Evolutionary conservation across 495 filamentous ascomycete species (phyloP), one percentile per base, ranked within the genome.

Genomic region (Hypoxylon fuscum): DNA sequence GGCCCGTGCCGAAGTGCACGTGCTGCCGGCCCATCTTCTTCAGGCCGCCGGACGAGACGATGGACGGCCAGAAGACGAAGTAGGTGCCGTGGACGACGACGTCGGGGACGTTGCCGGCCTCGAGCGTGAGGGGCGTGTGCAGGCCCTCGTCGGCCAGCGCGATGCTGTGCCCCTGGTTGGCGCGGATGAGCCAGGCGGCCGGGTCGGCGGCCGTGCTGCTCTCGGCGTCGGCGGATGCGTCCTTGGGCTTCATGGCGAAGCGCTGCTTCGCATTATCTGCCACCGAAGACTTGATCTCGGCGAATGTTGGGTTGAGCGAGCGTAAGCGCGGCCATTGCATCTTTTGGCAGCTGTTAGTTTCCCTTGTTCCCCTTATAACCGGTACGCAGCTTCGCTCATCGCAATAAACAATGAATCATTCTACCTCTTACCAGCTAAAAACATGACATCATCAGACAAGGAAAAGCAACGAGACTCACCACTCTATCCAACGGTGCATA

Each of bases 131-230:
- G 10, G 87, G 86, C 14, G 79, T 83, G 11, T 95, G 86, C 12
- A 96, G 81, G 0, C 81, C 80, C 20, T 87, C 85, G 22, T 84
- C 83, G 18, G 88, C 86, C 38, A 98, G 75, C 43, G 78, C 80
- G 72, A 93, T 85, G 66, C 79, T 84, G 77, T 97, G 95, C 44
- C 95, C 95, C 77, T 98, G 95, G 60, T 91, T 95, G 1, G 95
- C 95, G 68, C 95, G 93, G 78, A 98, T 96, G 11, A 96, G 78
- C 79, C 85, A 98, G 70, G 90, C 77, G 1, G 82, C 70, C 0
- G 90, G 85, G 34, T 88, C 76, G 48, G 74, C 71, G 21, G 68
- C 59, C 21, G 8, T 21, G 23, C 14, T 49, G 49, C 15, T 14
- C 37, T 21, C 53, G 41, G 50, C 62, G 20, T 40, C 23, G 48